These are phyloP conservation scores for Laetiporus sulphureus DNA, from an alignment of 1,284 basidiomycete genomes.

Conservation along the genomic window DNA sequence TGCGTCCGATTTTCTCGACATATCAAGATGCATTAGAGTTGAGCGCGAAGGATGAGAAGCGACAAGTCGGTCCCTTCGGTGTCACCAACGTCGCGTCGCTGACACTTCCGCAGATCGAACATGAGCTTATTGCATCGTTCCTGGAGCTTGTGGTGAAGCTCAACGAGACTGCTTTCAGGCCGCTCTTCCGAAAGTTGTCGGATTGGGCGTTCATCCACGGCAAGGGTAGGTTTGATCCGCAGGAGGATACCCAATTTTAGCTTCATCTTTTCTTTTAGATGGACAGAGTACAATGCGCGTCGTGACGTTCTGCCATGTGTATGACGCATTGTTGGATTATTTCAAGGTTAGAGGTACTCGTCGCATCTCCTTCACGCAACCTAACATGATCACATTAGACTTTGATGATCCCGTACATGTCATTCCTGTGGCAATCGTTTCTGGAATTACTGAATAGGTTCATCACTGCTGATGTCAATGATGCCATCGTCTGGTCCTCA, in stretches of 20 bases:
- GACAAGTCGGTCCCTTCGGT: constrained; percentile 35
- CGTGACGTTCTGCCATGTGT: constrained; percentile 69
- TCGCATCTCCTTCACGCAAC: constrained; percentile 3
- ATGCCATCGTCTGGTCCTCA: constrained; percentile 55
- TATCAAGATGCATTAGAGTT: constrained; percentile 80
- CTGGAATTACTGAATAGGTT: constrained; percentile 58
- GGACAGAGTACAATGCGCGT: too few relatives aligned
- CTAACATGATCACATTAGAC: constrained; percentile 38
- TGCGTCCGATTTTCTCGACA: constrained; percentile 74
- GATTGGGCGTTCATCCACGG: constrained; percentile 88
- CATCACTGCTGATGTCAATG: constrained; percentile 23
- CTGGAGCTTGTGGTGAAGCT: constrained; percentile 88
- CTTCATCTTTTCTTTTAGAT: too few relatives aligned
- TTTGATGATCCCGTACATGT: constrained; percentile 89
- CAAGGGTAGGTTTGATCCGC: constrained; percentile 39
- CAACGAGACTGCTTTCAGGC: constrained; percentile 90
- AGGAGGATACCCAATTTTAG: too few relatives aligned
- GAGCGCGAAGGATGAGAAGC: constrained; percentile 28
- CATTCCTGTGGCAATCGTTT: constrained; percentile 67
- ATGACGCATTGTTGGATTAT: constrained; percentile 68
- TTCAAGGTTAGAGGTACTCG: constrained; percentile 60
- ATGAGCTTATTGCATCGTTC: constrained; percentile 67
- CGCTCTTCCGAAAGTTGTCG: constrained; percentile 86
- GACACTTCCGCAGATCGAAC: constrained; percentile 38
- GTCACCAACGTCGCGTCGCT: constrained; percentile 2